Percentiles rank a stretch among this genome's conserved stretches.
Evolutionary conservation across 345 rosid genomes (phyloP).

Genomic region (Eucalyptus victrix): DNA sequence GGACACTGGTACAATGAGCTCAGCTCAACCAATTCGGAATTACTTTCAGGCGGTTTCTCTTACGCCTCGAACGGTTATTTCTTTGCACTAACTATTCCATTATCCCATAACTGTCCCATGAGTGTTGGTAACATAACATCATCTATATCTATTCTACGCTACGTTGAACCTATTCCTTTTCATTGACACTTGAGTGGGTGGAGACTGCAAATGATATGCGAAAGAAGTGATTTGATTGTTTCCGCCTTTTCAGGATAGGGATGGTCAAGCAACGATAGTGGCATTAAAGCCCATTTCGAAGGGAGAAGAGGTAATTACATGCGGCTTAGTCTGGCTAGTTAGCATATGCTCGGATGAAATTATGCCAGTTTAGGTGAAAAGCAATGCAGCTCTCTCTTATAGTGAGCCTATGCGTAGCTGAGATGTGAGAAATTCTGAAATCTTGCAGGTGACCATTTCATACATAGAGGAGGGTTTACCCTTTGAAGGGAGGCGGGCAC

Average conservation of each 20-base stretch:
- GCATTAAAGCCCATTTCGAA: constrained; percentile 40
- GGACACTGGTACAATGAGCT: too few species aligned
- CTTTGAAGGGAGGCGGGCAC: too few species aligned
- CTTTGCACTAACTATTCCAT: too few species aligned
- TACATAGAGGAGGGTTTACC: too few species aligned
- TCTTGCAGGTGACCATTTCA: too few species aligned
- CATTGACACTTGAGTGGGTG: not conserved
- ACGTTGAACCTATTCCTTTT: not conserved
- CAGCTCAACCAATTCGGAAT: too few species aligned
- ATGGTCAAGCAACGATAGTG: constrained; percentile 75
- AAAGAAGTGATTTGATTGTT: not conserved
- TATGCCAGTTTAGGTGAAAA: not conserved
- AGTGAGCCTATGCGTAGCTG: too few species aligned
- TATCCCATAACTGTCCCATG: too few species aligned
- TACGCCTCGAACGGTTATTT: too few species aligned
- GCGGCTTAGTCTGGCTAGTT: not conserved
- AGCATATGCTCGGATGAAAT: not conserved
- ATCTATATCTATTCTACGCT: not conserved
- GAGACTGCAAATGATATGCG: not conserved
- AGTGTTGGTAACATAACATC: too few species aligned
- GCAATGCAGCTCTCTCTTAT: not conserved
- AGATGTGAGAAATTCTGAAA: too few species aligned
- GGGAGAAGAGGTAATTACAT: constrained; percentile 63
- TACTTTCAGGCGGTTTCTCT: too few species aligned
- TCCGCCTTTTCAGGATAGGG: constrained; percentile 42